phyloP scores from a whole-genome alignment of 108 stramenopile genomes.

The Cyclotella choctawhatcheeana region DNA sequence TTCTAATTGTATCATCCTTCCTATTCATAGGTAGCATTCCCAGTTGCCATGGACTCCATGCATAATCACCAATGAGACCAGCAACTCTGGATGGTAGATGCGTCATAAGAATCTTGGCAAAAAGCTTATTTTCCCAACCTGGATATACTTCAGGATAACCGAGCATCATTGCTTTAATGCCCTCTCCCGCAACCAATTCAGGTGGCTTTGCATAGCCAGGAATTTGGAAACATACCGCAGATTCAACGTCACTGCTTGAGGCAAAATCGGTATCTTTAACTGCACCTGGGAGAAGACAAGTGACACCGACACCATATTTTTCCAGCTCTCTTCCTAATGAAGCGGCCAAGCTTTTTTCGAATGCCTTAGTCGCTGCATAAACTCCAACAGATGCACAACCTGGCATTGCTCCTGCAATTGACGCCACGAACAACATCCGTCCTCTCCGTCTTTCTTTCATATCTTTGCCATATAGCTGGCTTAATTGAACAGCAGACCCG shows the following conservation, averaged over 20 bases:
- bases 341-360: conserved; percentile 69
- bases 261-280: conserved; percentile 77
- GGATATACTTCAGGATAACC: conserved; percentile 79
- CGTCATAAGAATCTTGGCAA: conserved; percentile 56
- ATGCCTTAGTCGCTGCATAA: conserved; percentile 86
- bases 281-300: conserved; percentile 87
- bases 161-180: conserved; percentile 70
- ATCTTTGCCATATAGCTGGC: conserved; percentile 75
- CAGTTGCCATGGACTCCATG: conserved; percentile 37
- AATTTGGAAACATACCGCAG: conserved; percentile 74
- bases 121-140: conserved; percentile 77
- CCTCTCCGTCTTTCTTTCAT: conserved; percentile 73
- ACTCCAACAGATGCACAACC: conserved; percentile 73
- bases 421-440: conserved; percentile 81
- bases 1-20: background rate
- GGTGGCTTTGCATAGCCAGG: conserved; percentile 76
- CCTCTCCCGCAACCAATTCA: conserved; percentile 66
- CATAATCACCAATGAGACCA: conserved; percentile 62
- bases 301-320: conserved; percentile 81
- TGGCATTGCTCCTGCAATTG: conserved; percentile 66
- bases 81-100: conserved; percentile 61
- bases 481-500: conserved; percentile 59
- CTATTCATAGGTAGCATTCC: background rate
- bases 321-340: conserved; percentile 86
- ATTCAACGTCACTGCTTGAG: conserved; percentile 51